Evolutionary conservation across 1,284 basidiomycete genomes (phyloP).

Genomic region (Golubevia sp.): DNA sequence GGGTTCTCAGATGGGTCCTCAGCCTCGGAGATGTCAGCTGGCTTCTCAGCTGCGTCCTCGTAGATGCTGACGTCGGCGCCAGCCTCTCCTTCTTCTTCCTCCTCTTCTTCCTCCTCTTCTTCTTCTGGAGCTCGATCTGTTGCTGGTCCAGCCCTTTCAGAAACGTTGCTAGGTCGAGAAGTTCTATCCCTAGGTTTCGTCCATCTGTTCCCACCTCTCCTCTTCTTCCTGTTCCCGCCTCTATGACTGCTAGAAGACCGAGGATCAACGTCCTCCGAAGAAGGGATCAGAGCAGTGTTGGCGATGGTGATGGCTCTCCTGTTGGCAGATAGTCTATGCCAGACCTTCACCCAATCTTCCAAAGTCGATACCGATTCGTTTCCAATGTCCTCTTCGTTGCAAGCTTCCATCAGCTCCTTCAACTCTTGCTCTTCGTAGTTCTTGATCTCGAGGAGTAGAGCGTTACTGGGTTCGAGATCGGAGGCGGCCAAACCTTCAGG

Average conservation of each 20-base stretch:
- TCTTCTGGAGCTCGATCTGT: not conserved
- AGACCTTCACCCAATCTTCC: not conserved
- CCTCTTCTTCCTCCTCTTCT: slow-evolving; percentile 3
- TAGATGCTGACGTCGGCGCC: not conserved
- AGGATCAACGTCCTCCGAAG: not conserved
- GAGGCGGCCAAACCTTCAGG: not conserved
- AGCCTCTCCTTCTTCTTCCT: not conserved
- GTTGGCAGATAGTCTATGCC: not conserved
- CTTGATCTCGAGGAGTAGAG: not conserved
- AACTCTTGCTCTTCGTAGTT: not conserved
- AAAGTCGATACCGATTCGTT: not conserved
- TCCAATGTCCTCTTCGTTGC: not conserved
- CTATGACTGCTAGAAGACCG: not conserved
- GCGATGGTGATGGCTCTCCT: not conserved
- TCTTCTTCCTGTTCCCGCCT: not conserved
- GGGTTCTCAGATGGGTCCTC: slow-evolving; percentile 6
- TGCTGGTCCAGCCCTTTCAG: not conserved
- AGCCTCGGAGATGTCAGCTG: not conserved
- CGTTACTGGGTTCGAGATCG: not conserved
- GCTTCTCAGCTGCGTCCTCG: not conserved
- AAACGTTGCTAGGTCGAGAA: not conserved
- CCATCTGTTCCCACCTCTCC: not conserved
- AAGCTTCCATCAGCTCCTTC: not conserved
- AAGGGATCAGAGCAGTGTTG: not conserved
- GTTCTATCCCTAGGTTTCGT: not conserved